Conservation (phyloP, 2,329 filamentous ascomycete species). For the Furcasterigmium furcatum region DNA sequence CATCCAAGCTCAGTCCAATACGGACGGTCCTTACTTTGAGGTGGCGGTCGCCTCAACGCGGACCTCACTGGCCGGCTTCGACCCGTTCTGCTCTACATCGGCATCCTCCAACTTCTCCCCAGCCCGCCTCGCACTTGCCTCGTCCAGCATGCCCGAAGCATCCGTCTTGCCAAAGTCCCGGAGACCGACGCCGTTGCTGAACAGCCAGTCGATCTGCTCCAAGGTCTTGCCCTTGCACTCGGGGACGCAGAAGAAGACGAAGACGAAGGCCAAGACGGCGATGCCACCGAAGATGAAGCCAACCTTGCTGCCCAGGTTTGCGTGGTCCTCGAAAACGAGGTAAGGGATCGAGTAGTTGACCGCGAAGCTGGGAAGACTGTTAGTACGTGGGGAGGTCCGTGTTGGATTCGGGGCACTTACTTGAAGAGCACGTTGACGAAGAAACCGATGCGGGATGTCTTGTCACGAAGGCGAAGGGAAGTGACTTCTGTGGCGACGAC, state of each 20-base stretch:
- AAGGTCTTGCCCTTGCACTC: conserved; percentile 17
- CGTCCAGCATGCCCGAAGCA: not conserved
- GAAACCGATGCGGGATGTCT: conserved; percentile 16
- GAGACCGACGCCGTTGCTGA: conserved; percentile 11
- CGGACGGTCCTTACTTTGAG: too few species aligned
- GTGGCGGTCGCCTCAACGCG: too few species aligned
- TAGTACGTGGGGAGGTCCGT: too few species aligned
- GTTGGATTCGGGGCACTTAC: not conserved
- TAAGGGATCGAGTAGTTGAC: conserved; percentile 34
- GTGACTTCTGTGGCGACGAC: conserved; percentile 30
- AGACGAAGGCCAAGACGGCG: conserved; percentile 10
- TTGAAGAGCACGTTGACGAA: conserved; percentile 13
- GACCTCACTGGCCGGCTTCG: too few species aligned
- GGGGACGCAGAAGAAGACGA: conserved; percentile 13
- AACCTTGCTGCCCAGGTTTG: conserved; percentile 21
- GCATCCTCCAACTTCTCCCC: not conserved
- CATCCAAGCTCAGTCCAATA: too few species aligned
- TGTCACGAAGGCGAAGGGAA: conserved; percentile 23
- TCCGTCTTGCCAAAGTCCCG: conserved; percentile 10
- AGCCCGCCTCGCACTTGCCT: not conserved
- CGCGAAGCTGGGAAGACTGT: conserved; percentile 20
- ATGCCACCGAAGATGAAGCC: conserved; percentile 15
- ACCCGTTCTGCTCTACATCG: not conserved
- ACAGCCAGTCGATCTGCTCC: conserved; percentile 19
- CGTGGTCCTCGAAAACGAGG: conserved; percentile 29